Conservation (phyloP, 306 rosid species). For the Begonia loranthoides region DNA sequence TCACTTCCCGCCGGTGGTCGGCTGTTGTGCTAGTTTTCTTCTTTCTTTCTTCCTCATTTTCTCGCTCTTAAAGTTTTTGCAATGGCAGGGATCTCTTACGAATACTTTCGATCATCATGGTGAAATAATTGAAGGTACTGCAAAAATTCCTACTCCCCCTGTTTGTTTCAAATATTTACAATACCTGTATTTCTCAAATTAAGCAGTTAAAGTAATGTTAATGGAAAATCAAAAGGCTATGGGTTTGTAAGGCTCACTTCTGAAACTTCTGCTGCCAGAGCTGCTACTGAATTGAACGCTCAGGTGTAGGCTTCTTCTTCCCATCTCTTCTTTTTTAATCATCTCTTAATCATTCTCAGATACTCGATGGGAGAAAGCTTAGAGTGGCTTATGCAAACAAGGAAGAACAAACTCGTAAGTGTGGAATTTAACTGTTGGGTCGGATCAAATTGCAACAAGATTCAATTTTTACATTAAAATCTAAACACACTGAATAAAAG, state of each 20-base stretch:
- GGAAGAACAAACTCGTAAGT: neutral
- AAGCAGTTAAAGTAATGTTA: constrained; percentile 37
- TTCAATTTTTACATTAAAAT: neutral
- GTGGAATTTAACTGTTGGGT: too few relatives aligned
- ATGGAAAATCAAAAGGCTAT: constrained; percentile 54
- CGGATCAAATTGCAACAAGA: too few relatives aligned
- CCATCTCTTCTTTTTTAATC: neutral
- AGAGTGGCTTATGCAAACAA: constrained; percentile 34
- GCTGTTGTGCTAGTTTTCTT: neutral
- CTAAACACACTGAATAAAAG: neutral
- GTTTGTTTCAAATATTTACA: neutral
- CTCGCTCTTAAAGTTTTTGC: neutral
- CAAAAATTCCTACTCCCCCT: too few relatives aligned
- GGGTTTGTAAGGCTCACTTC: constrained; percentile 47
- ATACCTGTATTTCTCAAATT: neutral
- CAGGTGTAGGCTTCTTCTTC: constrained; percentile 14
- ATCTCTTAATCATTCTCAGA: constrained; percentile 15
- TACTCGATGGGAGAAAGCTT: constrained; percentile 44
- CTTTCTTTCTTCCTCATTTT: too few relatives aligned
- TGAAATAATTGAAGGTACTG: constrained; percentile 45
- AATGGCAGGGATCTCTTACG: constrained; percentile 41
- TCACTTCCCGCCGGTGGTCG: neutral
- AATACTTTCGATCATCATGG: constrained; percentile 45
- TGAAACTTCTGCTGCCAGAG: constrained; percentile 32
- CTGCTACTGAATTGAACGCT: constrained; percentile 38